Conservation (phyloP, 305 asterid genomes). For the Euphrasia arctica region DNA sequence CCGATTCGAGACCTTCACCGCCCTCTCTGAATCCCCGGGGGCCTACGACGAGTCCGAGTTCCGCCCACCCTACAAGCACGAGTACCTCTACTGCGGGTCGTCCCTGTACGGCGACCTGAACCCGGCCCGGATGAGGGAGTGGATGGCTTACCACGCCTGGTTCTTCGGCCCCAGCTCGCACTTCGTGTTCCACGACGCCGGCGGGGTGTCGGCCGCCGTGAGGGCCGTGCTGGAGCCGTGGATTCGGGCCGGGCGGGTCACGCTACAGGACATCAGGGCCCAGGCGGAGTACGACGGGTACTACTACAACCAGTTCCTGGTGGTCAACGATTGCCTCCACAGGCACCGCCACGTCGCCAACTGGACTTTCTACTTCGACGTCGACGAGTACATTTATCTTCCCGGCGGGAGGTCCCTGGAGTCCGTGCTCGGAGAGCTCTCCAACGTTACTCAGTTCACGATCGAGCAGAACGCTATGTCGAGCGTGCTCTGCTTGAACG, state of each 20-base stretch:
- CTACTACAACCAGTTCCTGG: slow-evolving; percentile 66
- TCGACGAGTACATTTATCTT: slow-evolving; percentile 58
- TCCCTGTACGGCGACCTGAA: slow-evolving; percentile 60
- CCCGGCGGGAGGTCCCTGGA: slow-evolving; percentile 49
- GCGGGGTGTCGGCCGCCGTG: slow-evolving; percentile 63
- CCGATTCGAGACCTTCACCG: slow-evolving; percentile 47
- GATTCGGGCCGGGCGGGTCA: slow-evolving; percentile 51
- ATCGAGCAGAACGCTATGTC: slow-evolving; percentile 77
- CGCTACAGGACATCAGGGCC: slow-evolving; percentile 59
- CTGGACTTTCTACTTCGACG: slow-evolving; percentile 70
- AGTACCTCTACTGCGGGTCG: slow-evolving; percentile 64
- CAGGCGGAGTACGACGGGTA: slow-evolving; percentile 65
- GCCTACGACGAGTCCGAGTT: slow-evolving; percentile 42
- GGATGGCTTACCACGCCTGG: slow-evolving; percentile 83
- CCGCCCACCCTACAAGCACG: slow-evolving; percentile 51
- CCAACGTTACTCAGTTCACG: slow-evolving; percentile 66
- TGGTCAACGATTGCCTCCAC: slow-evolving; percentile 74
- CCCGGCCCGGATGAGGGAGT: slow-evolving; percentile 56
- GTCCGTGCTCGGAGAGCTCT: slow-evolving; percentile 50
- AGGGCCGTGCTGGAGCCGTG: slow-evolving; percentile 70
- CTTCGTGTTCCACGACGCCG: slow-evolving; percentile 70
- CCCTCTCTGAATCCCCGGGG: slow-evolving; percentile 50
- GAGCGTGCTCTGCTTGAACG: slow-evolving; percentile 51
- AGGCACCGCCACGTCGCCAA: slow-evolving; percentile 57
- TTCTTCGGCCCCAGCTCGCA: slow-evolving; percentile 60